Percentiles rank a stretch among this genome's conserved stretches.
These are phyloP conservation scores for Meripilus lineatus DNA, from an alignment of 1,284 basidiomycete species.

Conservation along the genomic window DNA sequence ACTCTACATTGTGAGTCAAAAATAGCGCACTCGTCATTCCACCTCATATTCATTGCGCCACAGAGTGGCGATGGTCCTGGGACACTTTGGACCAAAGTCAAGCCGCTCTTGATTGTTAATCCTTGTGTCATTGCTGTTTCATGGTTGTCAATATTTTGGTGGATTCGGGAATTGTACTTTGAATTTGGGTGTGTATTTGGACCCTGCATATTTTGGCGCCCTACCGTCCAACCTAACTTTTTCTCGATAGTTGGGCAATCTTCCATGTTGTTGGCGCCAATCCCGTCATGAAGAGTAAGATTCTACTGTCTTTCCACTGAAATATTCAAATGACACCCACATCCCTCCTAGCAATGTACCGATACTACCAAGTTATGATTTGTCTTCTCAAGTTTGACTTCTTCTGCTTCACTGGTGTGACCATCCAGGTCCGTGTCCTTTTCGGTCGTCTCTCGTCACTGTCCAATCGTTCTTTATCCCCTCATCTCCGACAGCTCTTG, in stretches of 20 bases:
- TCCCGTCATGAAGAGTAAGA: conserved; percentile 72
- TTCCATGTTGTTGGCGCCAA: conserved; percentile 83
- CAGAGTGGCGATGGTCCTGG: conserved; percentile 31
- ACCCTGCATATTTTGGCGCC: not conserved
- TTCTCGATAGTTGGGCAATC: conserved; percentile 63
- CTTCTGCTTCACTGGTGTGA: conserved; percentile 80
- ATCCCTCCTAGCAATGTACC: conserved; percentile 63
- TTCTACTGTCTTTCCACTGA: not conserved
- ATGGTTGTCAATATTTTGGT: conserved; percentile 34
- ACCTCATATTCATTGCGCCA: conserved; percentile 1
- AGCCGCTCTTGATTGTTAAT: conserved; percentile 37
- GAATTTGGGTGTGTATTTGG: conserved; percentile 39
- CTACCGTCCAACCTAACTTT: conserved; percentile 10
- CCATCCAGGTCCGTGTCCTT: conserved; percentile 61
- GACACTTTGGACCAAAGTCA: conserved; percentile 39
- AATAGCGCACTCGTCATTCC: conserved; percentile 6
- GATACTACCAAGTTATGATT: conserved; percentile 79
- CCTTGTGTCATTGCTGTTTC: conserved; percentile 35
- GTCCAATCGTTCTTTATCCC: not conserved
- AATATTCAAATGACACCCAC: not conserved
- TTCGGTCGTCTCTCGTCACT: not conserved
- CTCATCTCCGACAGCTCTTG: conserved; percentile 15
- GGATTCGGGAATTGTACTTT: conserved; percentile 35
- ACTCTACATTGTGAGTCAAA: conserved; percentile 17
- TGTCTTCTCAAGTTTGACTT: conserved; percentile 86